Base-by-base conservation (phyloP, 2,329 filamentous ascomycete species). In the Cylindrodendrum hubeiense region DNA sequence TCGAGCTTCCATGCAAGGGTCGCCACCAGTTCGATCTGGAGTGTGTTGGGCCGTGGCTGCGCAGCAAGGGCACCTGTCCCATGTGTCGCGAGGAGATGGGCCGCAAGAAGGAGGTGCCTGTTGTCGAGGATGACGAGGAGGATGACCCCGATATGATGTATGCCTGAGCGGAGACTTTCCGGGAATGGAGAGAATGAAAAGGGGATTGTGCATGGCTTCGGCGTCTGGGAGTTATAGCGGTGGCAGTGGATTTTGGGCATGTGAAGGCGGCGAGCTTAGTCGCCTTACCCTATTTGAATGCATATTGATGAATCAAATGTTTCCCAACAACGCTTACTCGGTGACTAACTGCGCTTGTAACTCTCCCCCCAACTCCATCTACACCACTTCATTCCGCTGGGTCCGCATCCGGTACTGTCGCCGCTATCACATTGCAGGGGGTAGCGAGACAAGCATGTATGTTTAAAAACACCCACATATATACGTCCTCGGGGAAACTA, bases 41-140 rank as follows among this genome's bases (percentile, higher is more conserved):
- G 79, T 91, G 89, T 72, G 88, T 91, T 2, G 86, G 84, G 4
- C 89, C 89, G 7, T 91, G 89, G 89, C 76, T 91, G 75, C 80
- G 85, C 76, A 84, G 87, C 72, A 89, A 91, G 78, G 89, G 89
- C 39, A 90, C 83, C 33, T 91, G 89, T 75, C 89, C 89, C 41
- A 81, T 91, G 80, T 90, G 89, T 76, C 80, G 89, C 65, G 84
- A 86, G 75, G 87, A 89, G 72, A 78, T 91, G 78, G 84, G 81
- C 33, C 84, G 86, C 81, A 88, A 87, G 82, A 81, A 82, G 74
- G 80, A 82, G 63, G 75, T 78, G n/a, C 79, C 80, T 19, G 76
- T 80, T 13, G 79, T 80, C 17, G 80, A 83, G 28, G 84, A 86
- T 1, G 84, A 85, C 3, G 85, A 87, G 19, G 85, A 88, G 22